These are phyloP conservation scores for Smallanthus sonchifolius DNA, from an alignment of 129 eudicot genomes.

Conservation along the genomic window DNA sequence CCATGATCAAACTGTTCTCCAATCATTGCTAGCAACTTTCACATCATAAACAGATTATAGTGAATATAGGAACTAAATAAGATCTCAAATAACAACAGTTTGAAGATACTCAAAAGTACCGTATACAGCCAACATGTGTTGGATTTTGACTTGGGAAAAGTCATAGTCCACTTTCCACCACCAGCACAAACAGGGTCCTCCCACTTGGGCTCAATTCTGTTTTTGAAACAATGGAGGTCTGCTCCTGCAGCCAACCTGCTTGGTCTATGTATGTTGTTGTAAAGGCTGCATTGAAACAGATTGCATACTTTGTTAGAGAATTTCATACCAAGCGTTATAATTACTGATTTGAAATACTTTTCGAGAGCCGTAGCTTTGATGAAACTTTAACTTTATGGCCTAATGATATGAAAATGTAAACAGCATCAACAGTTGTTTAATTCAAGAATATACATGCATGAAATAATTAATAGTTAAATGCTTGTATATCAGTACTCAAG, in stretches of 20 bases:
- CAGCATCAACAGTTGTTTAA: neutral
- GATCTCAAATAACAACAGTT: neutral
- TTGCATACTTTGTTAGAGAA: neutral
- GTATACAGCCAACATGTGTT: constrained; percentile 80
- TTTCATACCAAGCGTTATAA: neutral
- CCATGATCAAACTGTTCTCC: constrained; percentile 96
- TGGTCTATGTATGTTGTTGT: constrained; percentile 74
- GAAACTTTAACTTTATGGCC: neutral
- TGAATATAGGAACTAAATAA: neutral
- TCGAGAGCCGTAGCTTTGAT: neutral
- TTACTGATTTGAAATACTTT: neutral
- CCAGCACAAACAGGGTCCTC: constrained; percentile 93
- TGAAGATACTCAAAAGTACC: constrained; percentile 32
- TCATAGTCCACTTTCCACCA: constrained; percentile 96
- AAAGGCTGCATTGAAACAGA: constrained; percentile 50
- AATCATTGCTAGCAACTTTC: constrained; percentile 84
- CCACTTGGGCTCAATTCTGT: constrained; percentile 88
- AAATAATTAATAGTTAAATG: neutral
- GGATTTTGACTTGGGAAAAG: constrained; percentile 51
- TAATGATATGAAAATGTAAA: neutral
- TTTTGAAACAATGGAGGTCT: constrained; percentile 81
- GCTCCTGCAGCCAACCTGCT: constrained; percentile 72
- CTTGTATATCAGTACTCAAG: too few species aligned
- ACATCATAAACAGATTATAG: neutral
- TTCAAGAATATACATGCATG: neutral